These are phyloP conservation scores for Phytophthora citrophthora DNA, from an alignment of 352 stramenopile species.

Conservation along the genomic window DNA sequence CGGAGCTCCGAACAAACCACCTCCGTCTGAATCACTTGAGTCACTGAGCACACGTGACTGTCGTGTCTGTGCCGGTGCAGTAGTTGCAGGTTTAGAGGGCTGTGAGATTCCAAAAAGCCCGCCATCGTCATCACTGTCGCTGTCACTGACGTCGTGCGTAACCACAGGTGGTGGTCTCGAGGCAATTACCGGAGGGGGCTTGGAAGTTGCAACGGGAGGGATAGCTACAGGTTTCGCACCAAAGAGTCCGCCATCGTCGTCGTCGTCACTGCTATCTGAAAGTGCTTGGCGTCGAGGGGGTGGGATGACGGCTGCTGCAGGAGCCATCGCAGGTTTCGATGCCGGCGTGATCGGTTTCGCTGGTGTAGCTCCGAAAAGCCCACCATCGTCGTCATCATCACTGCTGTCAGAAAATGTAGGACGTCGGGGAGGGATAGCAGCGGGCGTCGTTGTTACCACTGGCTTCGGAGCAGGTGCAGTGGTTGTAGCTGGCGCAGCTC, in stretches of 20 bases:
- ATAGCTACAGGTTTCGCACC: slow-evolving; percentile 18
- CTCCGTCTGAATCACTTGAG: slow-evolving; percentile 69
- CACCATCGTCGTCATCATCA: slow-evolving; percentile 58
- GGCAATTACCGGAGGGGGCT: not conserved
- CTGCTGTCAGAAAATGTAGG: slow-evolving; percentile 58
- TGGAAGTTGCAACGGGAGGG: slow-evolving; percentile 1
- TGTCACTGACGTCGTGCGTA: slow-evolving; percentile 24
- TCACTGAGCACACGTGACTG: slow-evolving; percentile 50
- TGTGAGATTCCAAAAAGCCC: slow-evolving; percentile 49
- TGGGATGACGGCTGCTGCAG: slow-evolving; percentile 8
- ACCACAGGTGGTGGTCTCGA: slow-evolving; percentile 33
- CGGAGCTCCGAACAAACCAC: slow-evolving; percentile 62
- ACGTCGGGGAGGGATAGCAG: slow-evolving; percentile 14
- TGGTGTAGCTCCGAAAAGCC: slow-evolving; percentile 49
- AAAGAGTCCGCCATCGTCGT: slow-evolving; percentile 46
- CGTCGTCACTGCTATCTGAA: slow-evolving; percentile 53
- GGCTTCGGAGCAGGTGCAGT: slow-evolving; percentile 9
- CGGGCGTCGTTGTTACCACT: slow-evolving; percentile 2
- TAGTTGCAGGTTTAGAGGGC: slow-evolving; percentile 25
- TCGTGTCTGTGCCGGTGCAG: slow-evolving; percentile 11
- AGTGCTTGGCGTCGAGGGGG: not conserved
- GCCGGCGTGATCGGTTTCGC: not conserved
- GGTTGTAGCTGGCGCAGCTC: slow-evolving; percentile 7
- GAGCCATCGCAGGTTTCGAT: slow-evolving; percentile 28
- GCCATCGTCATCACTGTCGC: slow-evolving; percentile 47